Percentiles rank a stretch among this genome's conserved stretches.
Evolutionary conservation across 495 filamentous ascomycete species (phyloP).

Genomic region (Trichoderma gamsii): DNA sequence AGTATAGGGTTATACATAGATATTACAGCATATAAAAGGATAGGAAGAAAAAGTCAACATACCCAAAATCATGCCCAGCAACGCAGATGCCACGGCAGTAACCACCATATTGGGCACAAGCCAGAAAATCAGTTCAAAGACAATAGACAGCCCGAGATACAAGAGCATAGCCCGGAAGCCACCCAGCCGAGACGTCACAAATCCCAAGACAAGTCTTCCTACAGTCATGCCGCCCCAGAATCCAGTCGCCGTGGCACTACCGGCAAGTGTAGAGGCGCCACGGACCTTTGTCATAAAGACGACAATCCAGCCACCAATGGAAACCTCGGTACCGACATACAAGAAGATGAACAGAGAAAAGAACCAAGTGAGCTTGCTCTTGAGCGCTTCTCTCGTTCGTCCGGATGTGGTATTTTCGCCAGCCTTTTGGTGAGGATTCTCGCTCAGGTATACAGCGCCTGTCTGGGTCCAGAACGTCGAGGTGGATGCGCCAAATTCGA

Average conservation of each 20-base stretch:
- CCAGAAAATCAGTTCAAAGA: constrained; percentile 75
- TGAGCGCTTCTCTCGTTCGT: constrained; percentile 32
- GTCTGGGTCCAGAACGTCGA: constrained; percentile 64
- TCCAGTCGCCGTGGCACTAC: constrained; percentile 75
- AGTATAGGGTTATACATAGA: background rate
- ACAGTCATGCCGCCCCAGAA: constrained; percentile 82
- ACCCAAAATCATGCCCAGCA: constrained; percentile 47
- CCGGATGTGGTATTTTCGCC: constrained; percentile 25
- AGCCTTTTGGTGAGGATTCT: constrained; percentile 30
- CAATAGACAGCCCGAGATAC: constrained; percentile 57
- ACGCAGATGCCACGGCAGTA: constrained; percentile 62
- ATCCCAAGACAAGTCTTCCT: constrained; percentile 65
- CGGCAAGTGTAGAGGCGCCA: constrained; percentile 58
- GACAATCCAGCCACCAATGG: constrained; percentile 81
- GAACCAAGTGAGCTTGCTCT: constrained; percentile 60
- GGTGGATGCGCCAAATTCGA: constrained; percentile 52
- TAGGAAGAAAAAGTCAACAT: background rate
- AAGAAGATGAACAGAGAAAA: constrained; percentile 67
- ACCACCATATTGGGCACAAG: constrained; percentile 72
- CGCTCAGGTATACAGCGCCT: constrained; percentile 49
- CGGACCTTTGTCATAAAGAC: constrained; percentile 77
- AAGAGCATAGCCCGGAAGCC: constrained; percentile 58
- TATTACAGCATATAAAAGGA: background rate
- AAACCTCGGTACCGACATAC: constrained; percentile 79
- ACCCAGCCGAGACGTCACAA: constrained; percentile 61